Percentiles rank a stretch among this genome's conserved stretches.
These are phyloP conservation scores for Vickermania spadyakhi DNA, from an alignment of 208 protist genomes.

Conservation along the genomic window DNA sequence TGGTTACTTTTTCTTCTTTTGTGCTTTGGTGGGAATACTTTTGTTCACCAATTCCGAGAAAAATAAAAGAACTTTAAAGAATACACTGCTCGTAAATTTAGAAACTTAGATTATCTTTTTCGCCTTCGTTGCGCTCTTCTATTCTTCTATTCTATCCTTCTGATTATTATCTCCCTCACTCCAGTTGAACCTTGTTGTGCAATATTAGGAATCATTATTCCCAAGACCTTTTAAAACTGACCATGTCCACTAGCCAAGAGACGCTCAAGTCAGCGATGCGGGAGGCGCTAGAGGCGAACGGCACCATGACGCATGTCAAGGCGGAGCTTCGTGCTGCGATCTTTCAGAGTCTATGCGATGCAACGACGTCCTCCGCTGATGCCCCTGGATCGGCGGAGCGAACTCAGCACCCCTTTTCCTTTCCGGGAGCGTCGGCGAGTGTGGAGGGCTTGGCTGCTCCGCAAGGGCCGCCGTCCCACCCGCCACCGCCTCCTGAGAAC, in stretches of 20 bases:
- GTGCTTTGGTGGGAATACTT: too few relatives aligned
- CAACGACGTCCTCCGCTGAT: conserved; percentile 11
- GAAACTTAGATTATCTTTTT: too few relatives aligned
- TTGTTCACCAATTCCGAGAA: too few relatives aligned
- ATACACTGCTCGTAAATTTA: too few relatives aligned
- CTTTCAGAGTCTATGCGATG: conserved; percentile 67
- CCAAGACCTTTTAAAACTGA: too few relatives aligned
- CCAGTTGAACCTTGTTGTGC: too few relatives aligned
- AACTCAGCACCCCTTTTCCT: neutral
- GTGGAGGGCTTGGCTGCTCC: neutral
- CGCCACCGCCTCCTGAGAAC: conserved; percentile 82
- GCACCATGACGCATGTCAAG: conserved; percentile 81
- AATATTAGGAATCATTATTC: too few relatives aligned
- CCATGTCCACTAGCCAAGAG: conserved; percentile 48
- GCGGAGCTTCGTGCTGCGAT: conserved; percentile 84
- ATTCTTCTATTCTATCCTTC: too few relatives aligned
- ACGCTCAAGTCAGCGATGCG: conserved; percentile 81
- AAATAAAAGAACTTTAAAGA: too few relatives aligned
- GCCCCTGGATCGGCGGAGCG: neutral
- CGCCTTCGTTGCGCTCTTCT: too few relatives aligned
- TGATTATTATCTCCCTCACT: too few relatives aligned
- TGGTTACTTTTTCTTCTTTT: too few relatives aligned
- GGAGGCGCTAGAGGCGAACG: conserved; percentile 72
- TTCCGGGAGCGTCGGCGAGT: neutral
- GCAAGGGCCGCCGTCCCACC: conserved; percentile 6